Percentiles rank a stretch among this genome's conserved stretches.
Evolutionary conservation across 257 asterid species (phyloP).

Genomic region (Lavandula angustifolia): DNA sequence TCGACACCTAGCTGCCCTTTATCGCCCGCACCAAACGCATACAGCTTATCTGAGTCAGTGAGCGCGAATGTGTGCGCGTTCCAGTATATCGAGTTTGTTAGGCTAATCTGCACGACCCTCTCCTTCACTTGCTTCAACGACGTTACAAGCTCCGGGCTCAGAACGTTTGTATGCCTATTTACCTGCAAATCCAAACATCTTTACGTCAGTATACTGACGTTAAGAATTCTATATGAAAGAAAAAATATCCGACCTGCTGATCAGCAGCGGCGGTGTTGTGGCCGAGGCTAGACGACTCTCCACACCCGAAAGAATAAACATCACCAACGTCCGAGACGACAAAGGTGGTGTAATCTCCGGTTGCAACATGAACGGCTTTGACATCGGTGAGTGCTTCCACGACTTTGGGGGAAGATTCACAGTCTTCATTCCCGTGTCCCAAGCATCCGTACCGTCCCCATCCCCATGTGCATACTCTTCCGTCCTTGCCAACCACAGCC

Average conservation of each 20-base stretch:
- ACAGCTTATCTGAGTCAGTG: constrained; percentile 83
- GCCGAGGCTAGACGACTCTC: constrained; percentile 94
- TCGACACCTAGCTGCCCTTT: constrained; percentile 94
- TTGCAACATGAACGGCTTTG: constrained; percentile 87
- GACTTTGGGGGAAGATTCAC: constrained; percentile 87
- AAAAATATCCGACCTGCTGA: constrained; percentile 58
- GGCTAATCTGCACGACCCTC: constrained; percentile 91
- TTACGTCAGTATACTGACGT: background rate
- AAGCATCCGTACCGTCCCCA: constrained; percentile 99
- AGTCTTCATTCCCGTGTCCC: constrained; percentile 97
- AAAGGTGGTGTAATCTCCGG: constrained; percentile 95
- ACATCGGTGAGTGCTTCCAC: constrained; percentile 75
- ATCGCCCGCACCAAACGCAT: constrained; percentile 96
- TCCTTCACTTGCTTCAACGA: constrained; percentile 77
- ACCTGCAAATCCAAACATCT: constrained; percentile 45
- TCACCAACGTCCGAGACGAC: constrained; percentile 84
- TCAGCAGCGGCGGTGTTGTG: constrained; percentile 59
- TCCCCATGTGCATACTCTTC: constrained; percentile 99
- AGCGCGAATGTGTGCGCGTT: constrained; percentile 96
- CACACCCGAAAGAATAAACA: constrained; percentile 97
- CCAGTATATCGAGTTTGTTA: constrained; percentile 92
- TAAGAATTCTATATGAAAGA: too few relatives aligned
- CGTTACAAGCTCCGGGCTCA: constrained; percentile 76
- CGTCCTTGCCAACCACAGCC: constrained; percentile 95
- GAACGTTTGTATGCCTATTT: constrained; percentile 59